Evolutionary conservation across 2,329 filamentous ascomycete species (phyloP).

Genomic region (Pseudocercospora eumusae): DNA sequence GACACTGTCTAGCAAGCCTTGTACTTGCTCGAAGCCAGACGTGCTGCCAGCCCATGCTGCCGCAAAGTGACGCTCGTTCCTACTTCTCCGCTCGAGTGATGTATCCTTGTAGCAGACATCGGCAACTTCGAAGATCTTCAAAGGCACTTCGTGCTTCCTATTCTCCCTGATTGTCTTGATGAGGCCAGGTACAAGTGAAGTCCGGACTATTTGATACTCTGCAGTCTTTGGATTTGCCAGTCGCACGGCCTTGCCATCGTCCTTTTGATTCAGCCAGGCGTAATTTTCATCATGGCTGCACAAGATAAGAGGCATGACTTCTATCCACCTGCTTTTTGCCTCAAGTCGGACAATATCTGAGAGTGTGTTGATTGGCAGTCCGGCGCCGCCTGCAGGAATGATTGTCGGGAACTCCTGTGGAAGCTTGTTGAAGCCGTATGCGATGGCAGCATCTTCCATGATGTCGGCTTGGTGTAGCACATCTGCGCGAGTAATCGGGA

Average conservation of each 20-base stretch:
- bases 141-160: constrained; percentile 81
- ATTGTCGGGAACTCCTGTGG: constrained; percentile 84
- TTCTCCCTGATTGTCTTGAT: constrained; percentile 94
- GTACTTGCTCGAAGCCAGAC: constrained; percentile 91
- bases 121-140: constrained; percentile 88
- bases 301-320: constrained; percentile 93
- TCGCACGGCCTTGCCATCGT: constrained; percentile 78
- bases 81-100: constrained; percentile 75
- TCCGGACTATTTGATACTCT: constrained; percentile 92
- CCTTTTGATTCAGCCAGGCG: constrained; percentile 84
- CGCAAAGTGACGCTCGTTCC: constrained; percentile 95
- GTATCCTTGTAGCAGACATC: constrained; percentile 92
- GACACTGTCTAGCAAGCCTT: constrained; percentile 87
- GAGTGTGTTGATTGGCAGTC: constrained; percentile 90
- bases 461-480: constrained; percentile 96
- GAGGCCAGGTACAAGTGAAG: constrained; percentile 79
- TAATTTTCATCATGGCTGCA: constrained; percentile 99
- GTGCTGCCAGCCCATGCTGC: constrained; percentile 94
- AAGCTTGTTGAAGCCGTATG: constrained; percentile 96
- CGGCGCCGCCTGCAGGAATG: constrained; percentile 80
- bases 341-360: constrained; percentile 86
- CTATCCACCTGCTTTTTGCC: constrained; percentile 93
- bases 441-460: constrained; percentile 97
- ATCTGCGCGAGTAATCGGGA: constrained; percentile 89
- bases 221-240: constrained; percentile 90